Percentiles rank a stretch among this genome's conserved stretches.
Evolutionary conservation across 768 basidiomycete genomes (phyloP).

Genomic region (Daedaleopsis sinensis): DNA sequence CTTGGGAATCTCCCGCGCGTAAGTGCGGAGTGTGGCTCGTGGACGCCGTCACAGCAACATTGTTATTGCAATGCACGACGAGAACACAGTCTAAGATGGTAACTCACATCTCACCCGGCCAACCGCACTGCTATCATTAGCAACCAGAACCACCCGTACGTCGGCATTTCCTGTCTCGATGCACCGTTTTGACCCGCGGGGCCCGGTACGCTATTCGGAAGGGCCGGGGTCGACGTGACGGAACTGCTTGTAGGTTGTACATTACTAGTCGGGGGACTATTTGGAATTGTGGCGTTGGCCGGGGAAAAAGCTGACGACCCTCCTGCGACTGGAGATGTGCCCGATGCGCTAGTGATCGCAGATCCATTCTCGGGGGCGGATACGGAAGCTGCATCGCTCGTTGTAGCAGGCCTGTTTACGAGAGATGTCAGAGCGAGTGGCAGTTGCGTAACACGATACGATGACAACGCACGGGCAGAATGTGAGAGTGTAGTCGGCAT

Average conservation of each 20-base stretch:
- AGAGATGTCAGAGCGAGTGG: neutral
- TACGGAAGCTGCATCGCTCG: neutral
- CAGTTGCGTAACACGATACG: neutral
- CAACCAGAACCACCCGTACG: too few species aligned
- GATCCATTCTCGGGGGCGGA: neutral
- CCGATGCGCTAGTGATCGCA: neutral
- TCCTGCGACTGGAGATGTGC: neutral
- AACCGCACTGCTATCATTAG: too few species aligned
- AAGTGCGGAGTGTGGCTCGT: neutral
- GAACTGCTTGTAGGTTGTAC: neutral
- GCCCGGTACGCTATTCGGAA: neutral
- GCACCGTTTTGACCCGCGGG: neutral
- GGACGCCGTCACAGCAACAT: neutral
- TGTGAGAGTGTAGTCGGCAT: constrained; percentile 32
- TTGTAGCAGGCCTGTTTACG: neutral
- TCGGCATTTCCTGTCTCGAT: too few species aligned
- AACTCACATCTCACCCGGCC: too few species aligned
- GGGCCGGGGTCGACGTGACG: neutral
- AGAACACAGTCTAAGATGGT: neutral
- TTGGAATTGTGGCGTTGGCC: neutral
- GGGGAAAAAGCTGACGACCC: neutral
- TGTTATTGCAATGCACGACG: neutral
- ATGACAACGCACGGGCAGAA: constrained; percentile 30
- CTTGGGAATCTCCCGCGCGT: neutral
- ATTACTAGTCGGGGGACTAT: neutral